A percentile compares a stretch with the other conserved stretches of the same genome.
Evolutionary conservation across 768 basidiomycete genomes (phyloP).

Genomic region (Leccinum aurantiacum): DNA sequence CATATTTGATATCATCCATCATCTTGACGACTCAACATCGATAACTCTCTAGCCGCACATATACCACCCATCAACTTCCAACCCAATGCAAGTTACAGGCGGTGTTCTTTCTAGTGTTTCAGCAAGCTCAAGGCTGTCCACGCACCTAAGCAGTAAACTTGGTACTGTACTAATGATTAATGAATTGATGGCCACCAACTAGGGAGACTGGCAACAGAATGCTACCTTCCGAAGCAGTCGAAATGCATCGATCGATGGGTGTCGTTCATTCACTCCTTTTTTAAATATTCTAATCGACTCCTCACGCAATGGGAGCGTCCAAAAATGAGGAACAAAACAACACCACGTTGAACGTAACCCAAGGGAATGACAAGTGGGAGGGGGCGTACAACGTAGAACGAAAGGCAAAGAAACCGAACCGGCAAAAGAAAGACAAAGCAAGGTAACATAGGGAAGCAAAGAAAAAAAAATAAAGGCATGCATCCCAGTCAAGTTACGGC

Average conservation of each 20-base stretch:
- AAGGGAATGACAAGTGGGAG: slow-evolving; percentile 9
- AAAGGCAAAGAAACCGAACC: slow-evolving; percentile 4
- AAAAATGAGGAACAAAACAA: slow-evolving; percentile 9
- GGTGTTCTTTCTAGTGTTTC: no score
- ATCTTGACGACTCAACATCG: neutral
- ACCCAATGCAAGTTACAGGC: no score
- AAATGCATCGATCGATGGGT: no score
- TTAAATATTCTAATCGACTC: slow-evolving; percentile 20
- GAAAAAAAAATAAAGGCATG: slow-evolving; percentile 13
- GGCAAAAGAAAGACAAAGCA: slow-evolving; percentile 14
- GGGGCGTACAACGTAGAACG: slow-evolving; percentile 16
- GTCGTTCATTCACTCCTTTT: neutral
- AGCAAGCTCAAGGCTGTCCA: no score
- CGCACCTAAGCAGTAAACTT: no score
- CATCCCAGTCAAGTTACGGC: slow-evolving; percentile 10
- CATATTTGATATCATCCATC: neutral
- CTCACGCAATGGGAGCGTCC: slow-evolving; percentile 27
- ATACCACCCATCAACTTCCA: neutral
- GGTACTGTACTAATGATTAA: no score
- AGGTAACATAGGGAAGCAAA: slow-evolving; percentile 12
- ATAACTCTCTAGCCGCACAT: neutral
- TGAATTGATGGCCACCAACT: neutral
- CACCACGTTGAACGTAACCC: slow-evolving; percentile 14
- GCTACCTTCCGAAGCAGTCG: neutral
- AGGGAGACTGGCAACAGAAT: neutral